Evolutionary conservation across 306 rosid species (phyloP).

Genomic region (Inga laurina): DNA sequence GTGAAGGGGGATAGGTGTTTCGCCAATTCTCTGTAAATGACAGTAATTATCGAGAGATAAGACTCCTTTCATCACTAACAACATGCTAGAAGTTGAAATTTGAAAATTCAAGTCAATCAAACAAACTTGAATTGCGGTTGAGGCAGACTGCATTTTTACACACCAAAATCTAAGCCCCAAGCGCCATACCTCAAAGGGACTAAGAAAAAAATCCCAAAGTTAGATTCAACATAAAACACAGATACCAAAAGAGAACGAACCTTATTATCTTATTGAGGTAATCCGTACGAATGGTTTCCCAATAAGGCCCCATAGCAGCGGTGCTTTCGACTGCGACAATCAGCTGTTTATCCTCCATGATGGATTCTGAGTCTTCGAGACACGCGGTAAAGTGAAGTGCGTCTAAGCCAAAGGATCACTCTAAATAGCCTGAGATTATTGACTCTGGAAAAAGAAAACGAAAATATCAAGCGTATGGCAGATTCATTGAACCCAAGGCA

Average conservation of each 20-base stretch:
- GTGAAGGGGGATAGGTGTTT: neutral
- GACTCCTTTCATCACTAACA: neutral
- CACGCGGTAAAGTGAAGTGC: neutral
- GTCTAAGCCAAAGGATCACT: neutral
- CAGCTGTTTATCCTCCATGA: slow-evolving; percentile 83
- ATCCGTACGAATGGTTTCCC: slow-evolving; percentile 61
- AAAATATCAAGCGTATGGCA: neutral
- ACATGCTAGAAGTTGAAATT: too few relatives aligned
- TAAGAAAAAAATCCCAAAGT: neutral
- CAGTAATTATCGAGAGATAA: neutral
- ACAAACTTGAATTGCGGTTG: too few relatives aligned
- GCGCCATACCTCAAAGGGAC: neutral
- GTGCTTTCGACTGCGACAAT: slow-evolving; percentile 80
- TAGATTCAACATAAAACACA: neutral
- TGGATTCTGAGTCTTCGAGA: neutral
- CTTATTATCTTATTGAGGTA: slow-evolving; percentile 81
- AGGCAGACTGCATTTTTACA: neutral
- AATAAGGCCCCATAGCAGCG: slow-evolving; percentile 84
- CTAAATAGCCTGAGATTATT: neutral
- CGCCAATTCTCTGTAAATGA: neutral
- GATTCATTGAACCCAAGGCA: neutral
- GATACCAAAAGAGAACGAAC: slow-evolving; percentile 30
- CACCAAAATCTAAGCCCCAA: neutral
- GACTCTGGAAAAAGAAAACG: neutral
- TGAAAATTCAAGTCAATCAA: too few relatives aligned